Base-by-base conservation (phyloP, 2,329 filamentous ascomycete genomes). In the Geosmithia putterillii region DNA sequence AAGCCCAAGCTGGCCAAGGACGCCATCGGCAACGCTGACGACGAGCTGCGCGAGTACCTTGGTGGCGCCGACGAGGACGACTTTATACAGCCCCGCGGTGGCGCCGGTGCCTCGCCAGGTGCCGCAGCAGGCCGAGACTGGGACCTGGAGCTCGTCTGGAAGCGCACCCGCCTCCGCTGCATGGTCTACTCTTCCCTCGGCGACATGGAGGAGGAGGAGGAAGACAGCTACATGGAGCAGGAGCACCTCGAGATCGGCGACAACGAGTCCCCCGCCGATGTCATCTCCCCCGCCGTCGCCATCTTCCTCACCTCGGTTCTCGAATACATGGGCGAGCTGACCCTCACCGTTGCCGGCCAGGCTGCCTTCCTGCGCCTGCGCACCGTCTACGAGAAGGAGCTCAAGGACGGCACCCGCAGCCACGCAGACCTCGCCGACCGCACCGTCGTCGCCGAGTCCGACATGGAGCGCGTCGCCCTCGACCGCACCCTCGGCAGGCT, bases 101-200 rank as follows among this genome's bases (percentile, higher is more conserved):
- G n/a, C n/a, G n/a, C n/a, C n/a, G n/a, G n/a, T n/a, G n/a, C n/a
- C n/a, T 67, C 76, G n/a, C 64, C 74, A 38, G 70, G 72, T 20
- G 63, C 65, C 38, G 65, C 69, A 25, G 42, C 49, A 14, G 62
- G 65, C 10, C 70, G 71, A 2, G 78, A 83, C 51, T 96, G 90
- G 78, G 88, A 96, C 58, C 67, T 94, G n/a, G 86, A 95, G 57
- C 72, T 89, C 44, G 82, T 89, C 17, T 98, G 92, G 89, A 95
- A 94, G 66, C 77, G 92, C 51, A 92, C 89, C 0, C 79, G 92
- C 44, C 66, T 98, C 54, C 79, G 92, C 47, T 95, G 92, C 60
- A 98, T 98, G 92, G 90, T 98, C 19, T 96, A 96, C 60, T 96
- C 89, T 8, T 89, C 92, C 8, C 70, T 98, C 7, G 92, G 92